Base-by-base conservation (phyloP, 139 green algal genomes). In the Chlorella ohadii region DNA sequence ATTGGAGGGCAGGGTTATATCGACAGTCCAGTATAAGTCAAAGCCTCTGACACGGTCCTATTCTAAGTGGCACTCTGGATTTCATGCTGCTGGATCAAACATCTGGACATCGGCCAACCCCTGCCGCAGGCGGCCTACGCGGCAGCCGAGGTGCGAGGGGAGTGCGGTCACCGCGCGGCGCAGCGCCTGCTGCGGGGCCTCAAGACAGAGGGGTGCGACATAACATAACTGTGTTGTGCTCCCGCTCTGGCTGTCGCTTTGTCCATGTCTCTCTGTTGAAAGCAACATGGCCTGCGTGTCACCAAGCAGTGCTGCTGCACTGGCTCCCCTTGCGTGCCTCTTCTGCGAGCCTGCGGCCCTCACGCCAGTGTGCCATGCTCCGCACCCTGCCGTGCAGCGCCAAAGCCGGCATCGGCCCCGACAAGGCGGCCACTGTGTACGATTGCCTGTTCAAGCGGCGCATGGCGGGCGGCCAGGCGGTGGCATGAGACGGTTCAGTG, bases 161-260 rank as follows among this genome's bases (percentile, higher is more conserved):
- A 44, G 41, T 16, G 64, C 76, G 31, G 78, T 20, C 33, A 72
- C 65, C 28, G 89, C 38, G 33, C 76, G 22, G 56, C 76, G 20
- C 71, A 88, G 66, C 83, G 9, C 1, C 34, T 92, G 82, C 73
- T 94, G 47, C 33, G 79, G 7, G 83, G 77, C 17, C 28, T 93
- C 64, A 86, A 55, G 31, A 22, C 33, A 3, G 27, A 44, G 1
- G 36, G 38, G 61, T 72, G 79, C 22, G 36, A 7, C 51, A 51
- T n/a, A n/a, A n/a, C n/a, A n/a, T n/a, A n/a, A n/a, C n/a, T n/a
- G n/a, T n/a, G n/a, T n/a, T n/a, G n/a, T n/a, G n/a, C n/a, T n/a
- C n/a, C n/a, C n/a, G n/a, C n/a, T n/a, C n/a, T n/a, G n/a, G n/a
- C n/a, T n/a, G n/a, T n/a, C n/a, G n/a, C n/a, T n/a, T n/a, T n/a